Base-by-base conservation (phyloP, 2,329 filamentous ascomycete genomes). In the Harringtonia lauricola region DNA sequence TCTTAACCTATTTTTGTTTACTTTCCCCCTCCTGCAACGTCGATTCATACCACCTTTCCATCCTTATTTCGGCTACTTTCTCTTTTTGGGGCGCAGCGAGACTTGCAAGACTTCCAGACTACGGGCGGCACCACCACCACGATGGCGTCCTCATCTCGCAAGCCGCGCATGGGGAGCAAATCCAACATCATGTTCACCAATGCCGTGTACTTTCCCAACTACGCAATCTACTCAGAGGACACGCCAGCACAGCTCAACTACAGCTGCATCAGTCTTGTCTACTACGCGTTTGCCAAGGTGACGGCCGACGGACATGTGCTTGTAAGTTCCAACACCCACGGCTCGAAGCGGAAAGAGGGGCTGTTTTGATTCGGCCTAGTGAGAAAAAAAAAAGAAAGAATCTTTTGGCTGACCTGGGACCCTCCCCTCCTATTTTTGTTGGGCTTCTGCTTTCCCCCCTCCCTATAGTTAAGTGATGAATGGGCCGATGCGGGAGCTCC, bases 181-280 rank as follows among this genome's bases (percentile, higher is more conserved):
- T 63, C 64, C 21, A 65, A 60, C 47, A 66, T 79, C 48, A 74
- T 76, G 64, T 74, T 69, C 57, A 76, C 75, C 55, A 92, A 92
- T 60, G 85, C 81, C 19, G 82, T 87, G 17, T 92, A 90, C 64
- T 92, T 86, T 60, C 83, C 84, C n/a, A 90, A 86, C 62, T 79
- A 77, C 65, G 71, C 79, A 46, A 76, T 87, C 52, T 87, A 88
- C 62, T 71, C 73, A 45, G 75, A 81, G 50, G 77, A 86, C 54
- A 83, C 83, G 15, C 86, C 86, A 0, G 83, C 77, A 1, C 78
- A 78, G 44, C 66, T 90, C 56, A 84, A 85, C 58, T 78, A 86
- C 59, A 76, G 76, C 51, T 85, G 82, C 55, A 79, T 90, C 54
- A 88, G 82, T 52, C 82, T 87, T 56, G 78, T 89, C 22, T 89